These are phyloP conservation scores for Epichloe gansuensis DNA, from an alignment of 2,329 filamentous ascomycete genomes.

Conservation along the genomic window DNA sequence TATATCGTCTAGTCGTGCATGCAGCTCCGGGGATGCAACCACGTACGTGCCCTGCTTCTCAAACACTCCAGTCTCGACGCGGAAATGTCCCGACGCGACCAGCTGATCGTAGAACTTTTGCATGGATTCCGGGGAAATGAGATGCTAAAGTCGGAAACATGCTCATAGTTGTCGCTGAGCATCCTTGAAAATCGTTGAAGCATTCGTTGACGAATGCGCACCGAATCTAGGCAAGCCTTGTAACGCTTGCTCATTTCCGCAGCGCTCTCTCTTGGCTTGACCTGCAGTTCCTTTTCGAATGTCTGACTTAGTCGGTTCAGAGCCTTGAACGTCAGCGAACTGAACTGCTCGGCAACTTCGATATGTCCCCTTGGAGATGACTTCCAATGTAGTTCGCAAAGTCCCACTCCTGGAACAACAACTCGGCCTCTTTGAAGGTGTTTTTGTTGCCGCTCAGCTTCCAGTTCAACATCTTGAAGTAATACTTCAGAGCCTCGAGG, in stretches of 20 bases:
- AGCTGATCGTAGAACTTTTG: constrained; percentile 72
- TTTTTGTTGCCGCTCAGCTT: constrained; percentile 97
- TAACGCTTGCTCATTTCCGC: constrained; percentile 94
- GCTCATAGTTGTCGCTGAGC: constrained; percentile 87
- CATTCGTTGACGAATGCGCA: constrained; percentile 90
- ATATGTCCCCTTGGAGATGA: constrained; percentile 90
- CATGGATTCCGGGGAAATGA: constrained; percentile 55
- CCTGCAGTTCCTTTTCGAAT: constrained; percentile 82
- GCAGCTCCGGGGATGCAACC: constrained; percentile 71
- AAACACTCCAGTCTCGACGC: constrained; percentile 60
- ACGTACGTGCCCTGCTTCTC: constrained; percentile 70
- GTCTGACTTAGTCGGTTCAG: constrained; percentile 77
- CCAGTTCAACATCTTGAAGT: constrained; percentile 98
- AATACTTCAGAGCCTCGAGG: constrained; percentile 87
- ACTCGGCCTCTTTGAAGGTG: constrained; percentile 96
- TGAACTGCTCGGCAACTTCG: constrained; percentile 96
- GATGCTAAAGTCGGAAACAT: constrained; percentile 89
- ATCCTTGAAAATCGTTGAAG: constrained; percentile 89
- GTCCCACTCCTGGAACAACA: constrained; percentile 94
- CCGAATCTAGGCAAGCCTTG: constrained; percentile 89
- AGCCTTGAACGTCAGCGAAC: constrained; percentile 84
- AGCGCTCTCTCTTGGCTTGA: constrained; percentile 70
- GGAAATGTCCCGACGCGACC: constrained; percentile 72
- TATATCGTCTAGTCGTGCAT: constrained; percentile 66
- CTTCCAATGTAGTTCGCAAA: constrained; percentile 91